Evolutionary conservation across 768 basidiomycete species (phyloP).

Genomic region (Peribolospora baueri): DNA sequence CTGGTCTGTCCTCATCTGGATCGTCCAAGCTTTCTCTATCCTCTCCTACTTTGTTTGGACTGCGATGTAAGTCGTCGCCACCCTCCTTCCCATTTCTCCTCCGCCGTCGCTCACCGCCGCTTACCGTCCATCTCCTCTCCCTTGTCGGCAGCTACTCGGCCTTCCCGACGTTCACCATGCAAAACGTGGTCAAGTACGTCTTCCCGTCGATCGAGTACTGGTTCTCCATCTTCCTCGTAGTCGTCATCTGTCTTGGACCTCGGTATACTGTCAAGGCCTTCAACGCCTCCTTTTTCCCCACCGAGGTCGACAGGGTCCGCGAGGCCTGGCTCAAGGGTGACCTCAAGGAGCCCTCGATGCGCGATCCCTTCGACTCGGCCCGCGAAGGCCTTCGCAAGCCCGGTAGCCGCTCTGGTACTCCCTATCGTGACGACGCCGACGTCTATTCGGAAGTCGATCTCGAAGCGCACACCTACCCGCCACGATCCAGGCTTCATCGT

Average conservation of each 20-base stretch:
- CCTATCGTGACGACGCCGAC: slow-evolving; percentile 11
- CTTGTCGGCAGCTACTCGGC: slow-evolving; percentile 35
- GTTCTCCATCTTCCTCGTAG: slow-evolving; percentile 46
- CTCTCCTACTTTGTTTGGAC: slow-evolving; percentile 72
- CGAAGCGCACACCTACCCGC: slow-evolving; percentile 1
- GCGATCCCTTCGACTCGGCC: too few species aligned
- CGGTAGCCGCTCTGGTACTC: background rate
- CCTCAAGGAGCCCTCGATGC: slow-evolving; percentile 36
- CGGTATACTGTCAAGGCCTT: slow-evolving; percentile 55
- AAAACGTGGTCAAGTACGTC: slow-evolving; percentile 43
- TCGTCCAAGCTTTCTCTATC: slow-evolving; percentile 52
- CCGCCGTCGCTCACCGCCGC: too few species aligned
- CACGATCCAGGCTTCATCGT: background rate
- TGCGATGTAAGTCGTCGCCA: slow-evolving; percentile 22
- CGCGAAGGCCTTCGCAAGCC: background rate
- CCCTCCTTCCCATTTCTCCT: background rate
- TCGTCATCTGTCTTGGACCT: slow-evolving; percentile 49
- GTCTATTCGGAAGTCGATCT: slow-evolving; percentile 15
- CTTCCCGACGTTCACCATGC: slow-evolving; percentile 46
- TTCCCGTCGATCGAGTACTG: slow-evolving; percentile 65
- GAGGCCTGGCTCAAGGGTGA: slow-evolving; percentile 75
- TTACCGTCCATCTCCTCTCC: background rate
- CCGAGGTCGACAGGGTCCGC: slow-evolving; percentile 72
- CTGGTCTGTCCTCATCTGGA: slow-evolving; percentile 41
- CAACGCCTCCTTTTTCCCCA: slow-evolving; percentile 43